Conservation (phyloP, 78 protist genomes). For the Chrysochromulina parva region DNA sequence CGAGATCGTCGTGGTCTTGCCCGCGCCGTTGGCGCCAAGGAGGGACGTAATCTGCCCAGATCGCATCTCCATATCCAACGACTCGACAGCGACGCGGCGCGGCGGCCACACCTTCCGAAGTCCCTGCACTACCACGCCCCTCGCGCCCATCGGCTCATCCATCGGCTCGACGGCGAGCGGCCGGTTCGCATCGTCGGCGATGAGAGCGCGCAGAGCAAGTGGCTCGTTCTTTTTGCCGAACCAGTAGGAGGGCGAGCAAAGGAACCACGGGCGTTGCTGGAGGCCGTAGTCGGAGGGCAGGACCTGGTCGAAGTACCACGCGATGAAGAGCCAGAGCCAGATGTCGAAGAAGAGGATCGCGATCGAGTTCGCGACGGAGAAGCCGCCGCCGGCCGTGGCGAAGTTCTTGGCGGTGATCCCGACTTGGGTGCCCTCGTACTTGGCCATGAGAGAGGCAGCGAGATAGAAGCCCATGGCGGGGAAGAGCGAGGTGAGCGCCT, state of each 20-base stretch:
- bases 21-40: conserved; percentile 87
- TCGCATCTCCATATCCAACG: not conserved
- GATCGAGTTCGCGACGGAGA: no score
- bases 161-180: not conserved
- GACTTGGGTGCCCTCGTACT: not conserved
- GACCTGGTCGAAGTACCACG: not conserved
- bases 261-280: not conserved
- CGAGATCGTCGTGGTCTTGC: conserved; percentile 78
- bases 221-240: no score
- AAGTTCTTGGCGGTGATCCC: not conserved
- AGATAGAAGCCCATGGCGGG: conserved; percentile 17
- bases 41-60: not conserved
- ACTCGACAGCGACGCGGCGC: not conserved
- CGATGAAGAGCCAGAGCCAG: not conserved
- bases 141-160: not conserved
- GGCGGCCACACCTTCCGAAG: not conserved
- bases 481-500: not conserved
- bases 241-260: not conserved
- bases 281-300: not conserved
- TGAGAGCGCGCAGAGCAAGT: not conserved
- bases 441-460: not conserved
- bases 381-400: no score
- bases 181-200: not conserved
- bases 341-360: not conserved
- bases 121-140: not conserved